Percentiles rank a stretch among this genome's conserved stretches.
Evolutionary conservation across 2,329 filamentous ascomycete genomes (phyloP).

Genomic region (Beauveria sp.): DNA sequence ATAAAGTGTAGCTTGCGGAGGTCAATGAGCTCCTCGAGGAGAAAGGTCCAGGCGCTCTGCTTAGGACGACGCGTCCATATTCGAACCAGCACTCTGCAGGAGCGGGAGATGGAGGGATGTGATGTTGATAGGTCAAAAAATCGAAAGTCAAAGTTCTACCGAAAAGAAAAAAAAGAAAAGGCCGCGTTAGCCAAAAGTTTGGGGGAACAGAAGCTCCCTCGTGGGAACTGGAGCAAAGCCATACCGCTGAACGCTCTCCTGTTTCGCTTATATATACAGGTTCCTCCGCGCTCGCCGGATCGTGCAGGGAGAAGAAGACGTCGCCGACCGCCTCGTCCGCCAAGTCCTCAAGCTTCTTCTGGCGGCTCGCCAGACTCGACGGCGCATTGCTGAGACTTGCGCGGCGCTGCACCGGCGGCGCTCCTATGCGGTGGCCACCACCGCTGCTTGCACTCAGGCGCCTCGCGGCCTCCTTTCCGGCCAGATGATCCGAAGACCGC

Average conservation of each 20-base stretch:
- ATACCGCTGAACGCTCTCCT: conserved; percentile 63
- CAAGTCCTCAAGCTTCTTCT: conserved; percentile 68
- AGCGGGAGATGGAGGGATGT: conserved; percentile 56
- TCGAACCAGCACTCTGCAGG: conserved; percentile 57
- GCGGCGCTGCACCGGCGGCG: conserved; percentile 28
- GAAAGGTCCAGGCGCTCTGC: conserved; percentile 45
- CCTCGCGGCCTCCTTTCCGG: conserved; percentile 21
- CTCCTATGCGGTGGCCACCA: conserved; percentile 8
- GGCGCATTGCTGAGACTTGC: conserved; percentile 43
- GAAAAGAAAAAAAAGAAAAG: too few species aligned
- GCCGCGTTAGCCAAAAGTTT: conserved; percentile 10
- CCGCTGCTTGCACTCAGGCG: conserved; percentile 15
- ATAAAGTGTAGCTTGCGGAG: conserved; percentile 71
- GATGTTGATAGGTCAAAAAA: conserved; percentile 68
- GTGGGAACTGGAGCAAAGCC: neutral
- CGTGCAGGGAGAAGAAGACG: conserved; percentile 81
- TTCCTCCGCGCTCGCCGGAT: conserved; percentile 47
- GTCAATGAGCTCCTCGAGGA: conserved; percentile 67
- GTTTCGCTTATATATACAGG: conserved; percentile 89
- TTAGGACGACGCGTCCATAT: conserved; percentile 61
- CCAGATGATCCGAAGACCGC: conserved; percentile 45
- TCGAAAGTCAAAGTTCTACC: conserved; percentile 75
- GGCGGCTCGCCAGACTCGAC: conserved; percentile 44
- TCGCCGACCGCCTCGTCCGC: conserved; percentile 70
- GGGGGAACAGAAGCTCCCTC: too few species aligned